Base-by-base conservation (phyloP, 2,329 filamentous ascomycete genomes). In the Sphaceloma murrayae region DNA sequence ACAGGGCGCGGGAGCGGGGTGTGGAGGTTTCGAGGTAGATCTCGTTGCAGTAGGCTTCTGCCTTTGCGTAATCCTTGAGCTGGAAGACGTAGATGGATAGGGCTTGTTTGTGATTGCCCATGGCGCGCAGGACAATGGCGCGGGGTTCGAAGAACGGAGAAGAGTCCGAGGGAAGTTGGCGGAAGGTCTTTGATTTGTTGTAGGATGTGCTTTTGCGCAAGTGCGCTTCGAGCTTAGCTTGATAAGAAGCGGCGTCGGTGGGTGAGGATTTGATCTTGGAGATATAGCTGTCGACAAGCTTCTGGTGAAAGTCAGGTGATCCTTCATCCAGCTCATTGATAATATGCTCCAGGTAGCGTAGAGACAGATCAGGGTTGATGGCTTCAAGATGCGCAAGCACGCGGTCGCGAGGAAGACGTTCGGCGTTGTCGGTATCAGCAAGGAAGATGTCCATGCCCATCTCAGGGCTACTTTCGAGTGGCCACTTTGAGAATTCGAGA, bases 51-150 rank as follows among this genome's bases (percentile, higher is more conserved):
- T 98, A 94, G 81, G 94, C 86, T 73, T 98, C 91, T 22, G 91
- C 91, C 63, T 94, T 96, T 9, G 67, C 69, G 50, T 85, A 89
- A 60, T 94, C 82, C 53, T 83, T 69, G 61, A 98, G 76, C 61
- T 89, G 91, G 66, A 95, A 98, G 19, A 96, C 89, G 60, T 94
- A 98, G 43, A 98, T 94, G 59, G 91, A 83, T n/a, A 98, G 68
- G 0, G 91, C 91, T 63, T 96, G 87, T 58, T 86, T 88, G 65
- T 98, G 88, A 55, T 89, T 82, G 5, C 85, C 86, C 85, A 96
- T 94, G 54, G 91, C 93, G 62, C 85, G 87, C 29, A 96, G 75
- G 14, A 96, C 80, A 33, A 96, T 81, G 5, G 91, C 91, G 49
- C 89, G 80, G 2, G 86, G 79, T 60, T 96, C 89, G 61, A 83